phyloP scores from a whole-genome alignment of 306 rosid species.

The Pyrus pyrifolia region DNA sequence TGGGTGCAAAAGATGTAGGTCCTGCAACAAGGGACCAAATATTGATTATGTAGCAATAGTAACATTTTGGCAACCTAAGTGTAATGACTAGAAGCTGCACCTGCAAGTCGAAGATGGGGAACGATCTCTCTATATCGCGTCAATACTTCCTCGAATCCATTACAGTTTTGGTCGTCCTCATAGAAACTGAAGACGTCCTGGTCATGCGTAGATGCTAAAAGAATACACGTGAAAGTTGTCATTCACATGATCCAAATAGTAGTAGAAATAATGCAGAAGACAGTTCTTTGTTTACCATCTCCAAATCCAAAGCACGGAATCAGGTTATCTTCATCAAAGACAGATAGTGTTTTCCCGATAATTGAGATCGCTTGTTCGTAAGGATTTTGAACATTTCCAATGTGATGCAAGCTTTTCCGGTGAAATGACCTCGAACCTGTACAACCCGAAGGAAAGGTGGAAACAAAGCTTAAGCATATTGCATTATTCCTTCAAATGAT shows the following conservation, averaged over 20 bases:
- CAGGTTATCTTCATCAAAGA: constrained; percentile 77
- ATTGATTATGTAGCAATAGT: neutral
- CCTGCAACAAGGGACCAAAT: constrained; percentile 35
- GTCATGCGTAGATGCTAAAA: constrained; percentile 74
- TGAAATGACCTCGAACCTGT: constrained; percentile 77
- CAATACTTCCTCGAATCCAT: constrained; percentile 81
- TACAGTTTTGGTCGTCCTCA: constrained; percentile 44
- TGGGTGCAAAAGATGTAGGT: constrained; percentile 91
- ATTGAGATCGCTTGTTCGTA: constrained; percentile 82
- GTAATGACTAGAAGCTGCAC: constrained; percentile 20
- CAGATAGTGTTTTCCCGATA: constrained; percentile 66
- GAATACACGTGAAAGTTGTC: neutral
- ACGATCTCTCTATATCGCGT: constrained; percentile 58
- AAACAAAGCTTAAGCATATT: constrained; percentile 1
- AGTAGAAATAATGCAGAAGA: neutral
- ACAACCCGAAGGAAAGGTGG: neutral
- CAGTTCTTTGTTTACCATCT: constrained; percentile 50
- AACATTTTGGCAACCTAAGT: neutral
- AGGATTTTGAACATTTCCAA: constrained; percentile 61
- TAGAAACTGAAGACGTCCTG: constrained; percentile 72
- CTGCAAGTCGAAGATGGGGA: constrained; percentile 70
- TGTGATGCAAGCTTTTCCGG: constrained; percentile 72
- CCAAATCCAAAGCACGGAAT: constrained; percentile 96
- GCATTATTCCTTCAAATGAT: constrained; percentile 3
- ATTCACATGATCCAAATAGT: neutral